phyloP scores from a whole-genome alignment of 306 rosid genomes.

The Quercus berberidifolia region DNA sequence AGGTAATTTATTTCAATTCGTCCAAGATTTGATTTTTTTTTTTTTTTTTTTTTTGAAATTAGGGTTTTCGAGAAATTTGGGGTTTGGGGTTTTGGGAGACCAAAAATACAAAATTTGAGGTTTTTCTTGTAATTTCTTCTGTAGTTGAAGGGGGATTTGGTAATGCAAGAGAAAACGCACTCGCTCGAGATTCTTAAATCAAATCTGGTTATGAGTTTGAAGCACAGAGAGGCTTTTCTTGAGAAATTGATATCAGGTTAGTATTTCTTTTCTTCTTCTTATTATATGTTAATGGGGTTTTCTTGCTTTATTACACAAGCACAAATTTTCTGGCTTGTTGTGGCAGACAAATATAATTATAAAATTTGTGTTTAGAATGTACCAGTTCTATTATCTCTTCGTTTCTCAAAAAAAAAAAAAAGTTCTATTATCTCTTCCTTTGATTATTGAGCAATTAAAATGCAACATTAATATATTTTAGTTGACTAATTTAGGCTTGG shows the following conservation, averaged over 20 bases:
- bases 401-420: too few relatives aligned
- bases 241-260: conserved; percentile 51
- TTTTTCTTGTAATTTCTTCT: conserved; percentile 12
- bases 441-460: not conserved
- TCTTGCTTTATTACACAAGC: not conserved
- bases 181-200: conserved; percentile 43
- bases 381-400: not conserved
- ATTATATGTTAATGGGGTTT: not conserved
- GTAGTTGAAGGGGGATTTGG: conserved; percentile 48
- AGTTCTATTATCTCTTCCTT: conserved; percentile 1
- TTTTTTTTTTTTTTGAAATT: not conserved
- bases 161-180: conserved; percentile 41
- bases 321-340: too few relatives aligned
- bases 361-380: not conserved
- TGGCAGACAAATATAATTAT: too few relatives aligned
- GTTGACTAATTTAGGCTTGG: not conserved
- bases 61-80: conserved; percentile 21
- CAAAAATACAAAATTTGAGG: not conserved
- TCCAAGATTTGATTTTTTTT: not conserved
- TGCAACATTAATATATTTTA: not conserved
- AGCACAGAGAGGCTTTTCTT: conserved; percentile 45
- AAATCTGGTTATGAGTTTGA: conserved; percentile 43
- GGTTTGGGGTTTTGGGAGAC: not conserved
- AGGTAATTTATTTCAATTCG: conserved; percentile 35
- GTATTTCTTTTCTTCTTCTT: conserved; percentile 11